Conservation (phyloP, 192 early-diverging fungal species). For the Coemansia sp. region DNA sequence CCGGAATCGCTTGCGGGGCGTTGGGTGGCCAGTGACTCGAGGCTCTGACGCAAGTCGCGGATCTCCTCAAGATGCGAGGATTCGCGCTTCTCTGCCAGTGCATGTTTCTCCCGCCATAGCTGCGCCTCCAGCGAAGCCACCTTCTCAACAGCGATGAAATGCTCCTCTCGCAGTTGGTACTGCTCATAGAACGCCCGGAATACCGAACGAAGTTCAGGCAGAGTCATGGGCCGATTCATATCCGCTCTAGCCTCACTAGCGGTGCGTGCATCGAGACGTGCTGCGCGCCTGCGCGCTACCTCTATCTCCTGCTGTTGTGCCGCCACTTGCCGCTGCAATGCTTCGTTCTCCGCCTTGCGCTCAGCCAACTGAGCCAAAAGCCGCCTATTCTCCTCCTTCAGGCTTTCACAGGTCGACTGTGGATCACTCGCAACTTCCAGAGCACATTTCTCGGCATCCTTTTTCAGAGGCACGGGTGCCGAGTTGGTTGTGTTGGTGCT, state of each 20-base stretch:
- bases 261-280: conserved; percentile 10
- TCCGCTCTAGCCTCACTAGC: not conserved
- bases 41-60: not conserved
- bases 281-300: conserved; percentile 10
- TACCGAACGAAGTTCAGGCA: not conserved
- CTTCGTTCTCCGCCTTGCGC: not conserved
- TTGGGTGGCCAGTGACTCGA: not conserved
- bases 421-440: not conserved
- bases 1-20: not conserved
- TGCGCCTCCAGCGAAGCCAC: not conserved
- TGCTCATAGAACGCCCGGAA: conserved; percentile 9
- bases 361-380: conserved; percentile 9
- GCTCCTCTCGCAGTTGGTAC: conserved; percentile 15
- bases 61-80: not conserved
- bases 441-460: not conserved
- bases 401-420: not conserved
- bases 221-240: not conserved
- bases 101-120: conserved; percentile 15
- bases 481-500: not conserved
- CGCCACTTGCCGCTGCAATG: not conserved
- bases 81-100: not conserved
- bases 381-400: conserved; percentile 5
- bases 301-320: conserved; percentile 6
- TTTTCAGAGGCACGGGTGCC: not conserved
- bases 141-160: conserved; percentile 8